Conservation (phyloP, 768 basidiomycete species). For the Kwoniella sp. region DNA sequence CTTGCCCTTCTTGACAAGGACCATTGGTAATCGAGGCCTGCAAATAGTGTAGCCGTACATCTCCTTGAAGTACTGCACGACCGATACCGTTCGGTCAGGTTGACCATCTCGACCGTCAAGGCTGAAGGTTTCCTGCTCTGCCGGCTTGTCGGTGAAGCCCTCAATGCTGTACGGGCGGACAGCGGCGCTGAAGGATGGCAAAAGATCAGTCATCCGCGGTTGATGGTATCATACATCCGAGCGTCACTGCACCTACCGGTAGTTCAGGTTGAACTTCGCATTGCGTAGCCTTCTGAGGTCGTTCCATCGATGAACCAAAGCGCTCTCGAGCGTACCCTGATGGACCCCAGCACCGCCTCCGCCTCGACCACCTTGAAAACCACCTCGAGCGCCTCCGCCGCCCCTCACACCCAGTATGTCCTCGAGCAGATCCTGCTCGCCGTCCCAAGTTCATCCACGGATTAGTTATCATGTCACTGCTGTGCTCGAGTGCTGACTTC, state of each 20-base stretch:
- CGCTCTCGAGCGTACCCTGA: conserved; percentile 18
- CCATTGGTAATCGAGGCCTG: conserved; percentile 45
- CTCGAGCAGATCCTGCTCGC: background rate
- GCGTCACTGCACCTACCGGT: too few relatives aligned
- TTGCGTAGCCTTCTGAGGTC: conserved; percentile 44
- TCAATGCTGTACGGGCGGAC: background rate
- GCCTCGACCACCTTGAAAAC: conserved; percentile 30
- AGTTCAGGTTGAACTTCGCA: conserved; percentile 51
- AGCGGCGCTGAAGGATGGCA: background rate
- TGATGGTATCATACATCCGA: too few relatives aligned
- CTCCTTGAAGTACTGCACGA: conserved; percentile 44
- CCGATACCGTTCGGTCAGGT: conserved; percentile 25
- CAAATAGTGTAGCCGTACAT: conserved; percentile 41
- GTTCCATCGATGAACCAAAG: background rate
- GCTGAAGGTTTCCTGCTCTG: conserved; percentile 33
- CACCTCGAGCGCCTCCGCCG: conserved; percentile 25
- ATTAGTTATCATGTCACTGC: too few relatives aligned
- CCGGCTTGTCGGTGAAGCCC: background rate
- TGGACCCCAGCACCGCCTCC: conserved; percentile 26
- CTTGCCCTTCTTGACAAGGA: conserved; percentile 28
- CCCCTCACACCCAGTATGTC: conserved; percentile 20
- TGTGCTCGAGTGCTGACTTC: too few relatives aligned
- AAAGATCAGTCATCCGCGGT: too few relatives aligned
- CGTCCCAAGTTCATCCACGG: too few relatives aligned
- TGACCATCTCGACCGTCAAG: conserved; percentile 32